These are phyloP conservation scores for Dissophora ornata DNA, from an alignment of 192 early-diverging fungal genomes.

Conservation along the genomic window DNA sequence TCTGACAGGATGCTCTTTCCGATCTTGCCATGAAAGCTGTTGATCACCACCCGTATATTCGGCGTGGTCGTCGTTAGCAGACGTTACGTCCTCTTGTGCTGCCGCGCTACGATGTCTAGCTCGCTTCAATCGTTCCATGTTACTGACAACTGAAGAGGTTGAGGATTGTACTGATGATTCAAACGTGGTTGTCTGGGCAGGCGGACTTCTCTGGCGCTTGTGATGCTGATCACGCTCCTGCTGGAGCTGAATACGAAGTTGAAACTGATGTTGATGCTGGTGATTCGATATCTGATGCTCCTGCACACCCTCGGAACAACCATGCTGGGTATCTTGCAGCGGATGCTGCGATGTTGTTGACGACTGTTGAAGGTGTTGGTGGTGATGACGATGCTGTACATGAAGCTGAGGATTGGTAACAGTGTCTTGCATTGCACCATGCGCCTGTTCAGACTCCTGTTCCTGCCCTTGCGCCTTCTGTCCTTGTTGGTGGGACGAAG, in stretches of 20 bases:
- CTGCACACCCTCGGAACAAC: background rate
- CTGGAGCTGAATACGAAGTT: conserved; percentile 15
- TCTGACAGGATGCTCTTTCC: background rate
- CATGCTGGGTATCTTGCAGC: conserved; percentile 16
- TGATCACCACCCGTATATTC: background rate
- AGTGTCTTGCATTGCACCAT: background rate
- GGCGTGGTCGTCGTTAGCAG: background rate
- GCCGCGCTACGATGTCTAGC: conserved; percentile 22
- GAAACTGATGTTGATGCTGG: background rate
- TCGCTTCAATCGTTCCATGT: conserved; percentile 33
- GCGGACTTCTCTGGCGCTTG: conserved; percentile 49
- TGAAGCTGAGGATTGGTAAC: conserved; percentile 2
- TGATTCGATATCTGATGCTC: background rate
- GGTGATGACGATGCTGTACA: conserved; percentile 3
- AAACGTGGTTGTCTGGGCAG: conserved; percentile 12
- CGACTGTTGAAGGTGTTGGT: background rate
- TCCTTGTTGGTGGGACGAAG: conserved; percentile 9
- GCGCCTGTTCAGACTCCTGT: background rate
- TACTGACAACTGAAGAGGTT: conserved; percentile 9
- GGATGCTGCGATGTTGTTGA: conserved; percentile 13
- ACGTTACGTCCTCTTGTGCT: background rate
- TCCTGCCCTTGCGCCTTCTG: conserved; percentile 1
- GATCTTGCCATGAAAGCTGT: conserved; percentile 3
- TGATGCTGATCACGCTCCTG: conserved; percentile 18
- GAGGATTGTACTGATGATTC: conserved; percentile 12